Conservation (phyloP, 305 asterid species). For the Plantago coronopus region DNA sequence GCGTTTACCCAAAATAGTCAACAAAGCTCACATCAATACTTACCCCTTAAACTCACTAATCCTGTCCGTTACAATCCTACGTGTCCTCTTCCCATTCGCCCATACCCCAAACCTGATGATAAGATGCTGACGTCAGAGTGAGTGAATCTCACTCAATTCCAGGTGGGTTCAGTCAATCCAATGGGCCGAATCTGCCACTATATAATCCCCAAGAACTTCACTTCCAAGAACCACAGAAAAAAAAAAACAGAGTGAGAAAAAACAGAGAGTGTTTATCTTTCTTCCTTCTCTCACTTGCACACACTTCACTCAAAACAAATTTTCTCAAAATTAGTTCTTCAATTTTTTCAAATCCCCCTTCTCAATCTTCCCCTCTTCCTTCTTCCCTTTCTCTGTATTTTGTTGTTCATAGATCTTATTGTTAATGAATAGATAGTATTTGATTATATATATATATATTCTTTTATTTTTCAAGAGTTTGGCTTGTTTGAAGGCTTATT, state of each 20-base stretch:
- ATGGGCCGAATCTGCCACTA: conserved; percentile 16
- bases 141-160: conserved; percentile 19
- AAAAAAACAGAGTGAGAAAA: conserved; percentile 31
- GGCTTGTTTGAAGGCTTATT: conserved; percentile 52
- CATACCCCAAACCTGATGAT: neutral
- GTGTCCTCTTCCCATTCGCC: conserved; percentile 12
- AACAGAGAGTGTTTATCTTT: conserved; percentile 25
- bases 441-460: neutral
- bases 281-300: conserved; percentile 45
- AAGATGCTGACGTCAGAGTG: neutral
- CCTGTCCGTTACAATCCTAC: conserved; percentile 17
- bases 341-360: conserved; percentile 23
- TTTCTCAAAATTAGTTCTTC: neutral
- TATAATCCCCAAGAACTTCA: conserved; percentile 26
- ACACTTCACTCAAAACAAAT: conserved; percentile 29
- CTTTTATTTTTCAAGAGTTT: neutral
- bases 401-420: conserved; percentile 30
- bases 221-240: conserved; percentile 10
- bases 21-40: conserved; percentile 10
- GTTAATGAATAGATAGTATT: conserved; percentile 25
- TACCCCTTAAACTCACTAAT: conserved; percentile 21
- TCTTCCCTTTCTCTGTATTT: conserved; percentile 46
- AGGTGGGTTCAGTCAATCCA: conserved; percentile 25
- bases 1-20: conserved; percentile 32
- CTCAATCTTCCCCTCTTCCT: conserved; percentile 47